Conservation (phyloP, 2,329 filamentous ascomycete genomes). For the Neopestalotiopsis sp. region DNA sequence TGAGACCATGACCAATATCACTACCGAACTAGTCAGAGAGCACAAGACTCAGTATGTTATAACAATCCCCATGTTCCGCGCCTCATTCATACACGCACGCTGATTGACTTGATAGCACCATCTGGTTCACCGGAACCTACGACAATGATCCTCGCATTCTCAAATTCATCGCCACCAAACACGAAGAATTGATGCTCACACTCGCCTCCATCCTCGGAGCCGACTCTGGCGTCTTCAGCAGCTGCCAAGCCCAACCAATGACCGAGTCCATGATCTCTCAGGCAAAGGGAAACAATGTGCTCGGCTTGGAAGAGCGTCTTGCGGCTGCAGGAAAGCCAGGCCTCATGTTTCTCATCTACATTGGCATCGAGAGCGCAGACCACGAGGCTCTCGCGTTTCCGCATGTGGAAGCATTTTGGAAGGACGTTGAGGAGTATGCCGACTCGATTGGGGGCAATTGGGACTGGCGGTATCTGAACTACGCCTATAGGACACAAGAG, state of each 20-base stretch:
- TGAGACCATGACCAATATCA: slow-evolving; percentile 17
- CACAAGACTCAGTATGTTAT: slow-evolving; percentile 10
- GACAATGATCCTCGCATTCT: slow-evolving; percentile 34
- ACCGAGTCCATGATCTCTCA: slow-evolving; percentile 41
- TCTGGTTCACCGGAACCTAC: slow-evolving; percentile 24
- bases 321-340: slow-evolving; percentile 31
- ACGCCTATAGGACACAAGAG: slow-evolving; percentile 39
- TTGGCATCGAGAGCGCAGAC: slow-evolving; percentile 37
- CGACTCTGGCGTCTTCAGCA: slow-evolving; percentile 37
- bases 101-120: background rate
- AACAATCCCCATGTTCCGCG: background rate
- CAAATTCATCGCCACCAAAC: slow-evolving; percentile 42
- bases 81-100: background rate
- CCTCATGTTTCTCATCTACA: slow-evolving; percentile 36
- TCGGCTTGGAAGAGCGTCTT: slow-evolving; percentile 40
- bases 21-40: slow-evolving; percentile 18
- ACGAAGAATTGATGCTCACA: slow-evolving; percentile 41
- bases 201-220: slow-evolving; percentile 31
- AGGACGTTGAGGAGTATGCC: slow-evolving; percentile 32
- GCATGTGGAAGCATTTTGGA: slow-evolving; percentile 34
- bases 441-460: slow-evolving; percentile 26
- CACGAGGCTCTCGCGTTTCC: slow-evolving; percentile 33
- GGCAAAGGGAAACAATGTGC: slow-evolving; percentile 45
- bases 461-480: slow-evolving; percentile 44
- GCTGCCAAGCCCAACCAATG: slow-evolving; percentile 42